A percentile compares a stretch with the other conserved stretches of the same genome.
These are phyloP conservation scores for Glarea lozoyensis DNA, from an alignment of 495 filamentous ascomycete genomes.

Conservation along the genomic window DNA sequence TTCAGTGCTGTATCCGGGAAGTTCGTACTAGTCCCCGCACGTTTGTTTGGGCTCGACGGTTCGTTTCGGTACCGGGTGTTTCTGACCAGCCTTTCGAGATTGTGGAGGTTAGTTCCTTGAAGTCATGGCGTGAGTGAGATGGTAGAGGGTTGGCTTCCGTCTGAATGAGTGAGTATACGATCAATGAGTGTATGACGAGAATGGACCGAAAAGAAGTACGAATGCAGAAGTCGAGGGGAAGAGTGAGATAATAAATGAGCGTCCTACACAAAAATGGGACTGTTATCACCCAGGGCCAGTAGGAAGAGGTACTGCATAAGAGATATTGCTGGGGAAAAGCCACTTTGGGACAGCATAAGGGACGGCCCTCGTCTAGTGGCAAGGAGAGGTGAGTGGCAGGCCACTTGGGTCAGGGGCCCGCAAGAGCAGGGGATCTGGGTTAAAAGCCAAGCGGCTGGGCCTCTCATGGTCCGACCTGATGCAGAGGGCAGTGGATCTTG, in stretches of 20 bases:
- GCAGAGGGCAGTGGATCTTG: too few relatives aligned
- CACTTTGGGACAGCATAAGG: too few relatives aligned
- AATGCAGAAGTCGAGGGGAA: background rate
- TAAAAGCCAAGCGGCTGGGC: too few relatives aligned
- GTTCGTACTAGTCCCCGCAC: too few relatives aligned
- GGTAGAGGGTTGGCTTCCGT: too few relatives aligned
- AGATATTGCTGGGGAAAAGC: constrained; percentile 11
- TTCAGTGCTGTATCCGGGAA: background rate
- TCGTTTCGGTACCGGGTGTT: background rate
- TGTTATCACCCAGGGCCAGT: background rate
- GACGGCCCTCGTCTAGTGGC: too few relatives aligned
- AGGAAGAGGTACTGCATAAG: constrained; percentile 1
- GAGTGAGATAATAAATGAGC: constrained; percentile 10
- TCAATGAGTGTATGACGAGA: background rate
- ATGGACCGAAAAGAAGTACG: background rate
- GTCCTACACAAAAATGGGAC: background rate
- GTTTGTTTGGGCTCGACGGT: too few relatives aligned
- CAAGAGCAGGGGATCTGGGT: too few relatives aligned
- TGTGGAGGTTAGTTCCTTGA: background rate
- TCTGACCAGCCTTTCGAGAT: background rate
- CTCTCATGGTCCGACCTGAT: too few relatives aligned
- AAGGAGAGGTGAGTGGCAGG: too few relatives aligned
- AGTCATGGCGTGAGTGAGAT: background rate
- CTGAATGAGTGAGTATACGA: background rate
- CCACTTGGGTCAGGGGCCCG: too few relatives aligned